Conservation (phyloP, 1,284 basidiomycete species). For the Lentinula novae-zelandiae region DNA sequence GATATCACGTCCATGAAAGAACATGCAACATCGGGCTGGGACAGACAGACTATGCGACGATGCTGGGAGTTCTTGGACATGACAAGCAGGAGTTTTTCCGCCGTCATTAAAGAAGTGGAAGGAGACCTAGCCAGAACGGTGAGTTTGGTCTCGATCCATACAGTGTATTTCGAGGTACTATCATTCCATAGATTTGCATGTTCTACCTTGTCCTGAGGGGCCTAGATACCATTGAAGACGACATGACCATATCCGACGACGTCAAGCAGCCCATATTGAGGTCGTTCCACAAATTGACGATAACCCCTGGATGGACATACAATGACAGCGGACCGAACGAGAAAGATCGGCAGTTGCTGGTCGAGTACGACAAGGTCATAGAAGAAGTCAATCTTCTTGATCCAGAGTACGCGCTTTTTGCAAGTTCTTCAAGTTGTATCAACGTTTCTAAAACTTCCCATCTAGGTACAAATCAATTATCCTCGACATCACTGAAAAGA, state of each 20-base stretch:
- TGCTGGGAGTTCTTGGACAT: conserved; percentile 91
- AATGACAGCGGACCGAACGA: conserved; percentile 82
- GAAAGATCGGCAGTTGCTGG: conserved; percentile 85
- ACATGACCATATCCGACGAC: conserved; percentile 91
- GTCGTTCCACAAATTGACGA: conserved; percentile 79
- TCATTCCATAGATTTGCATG: conserved; percentile 71
- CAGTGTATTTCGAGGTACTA: not conserved
- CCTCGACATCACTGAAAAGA: conserved; percentile 78
- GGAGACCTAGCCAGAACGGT: conserved; percentile 92
- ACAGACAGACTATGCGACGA: conserved; percentile 78
- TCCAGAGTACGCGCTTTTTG: conserved; percentile 48
- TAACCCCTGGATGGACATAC: conserved; percentile 89
- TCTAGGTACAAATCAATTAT: conserved; percentile 81
- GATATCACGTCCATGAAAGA: conserved; percentile 76
- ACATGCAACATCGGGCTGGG: conserved; percentile 76
- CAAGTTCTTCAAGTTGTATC: not conserved
- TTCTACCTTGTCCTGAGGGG: conserved; percentile 95
- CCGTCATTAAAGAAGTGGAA: conserved; percentile 96
- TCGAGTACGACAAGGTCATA: conserved; percentile 84
- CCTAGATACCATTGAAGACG: conserved; percentile 96
- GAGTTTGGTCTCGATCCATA: conserved; percentile 31
- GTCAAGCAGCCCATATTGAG: conserved; percentile 87
- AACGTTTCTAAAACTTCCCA: not conserved
- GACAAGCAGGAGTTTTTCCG: conserved; percentile 89
- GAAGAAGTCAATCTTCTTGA: conserved; percentile 76